These are phyloP conservation scores for Ophiostoma triangulosporum DNA, from an alignment of 2,329 filamentous ascomycete genomes.

Conservation along the genomic window DNA sequence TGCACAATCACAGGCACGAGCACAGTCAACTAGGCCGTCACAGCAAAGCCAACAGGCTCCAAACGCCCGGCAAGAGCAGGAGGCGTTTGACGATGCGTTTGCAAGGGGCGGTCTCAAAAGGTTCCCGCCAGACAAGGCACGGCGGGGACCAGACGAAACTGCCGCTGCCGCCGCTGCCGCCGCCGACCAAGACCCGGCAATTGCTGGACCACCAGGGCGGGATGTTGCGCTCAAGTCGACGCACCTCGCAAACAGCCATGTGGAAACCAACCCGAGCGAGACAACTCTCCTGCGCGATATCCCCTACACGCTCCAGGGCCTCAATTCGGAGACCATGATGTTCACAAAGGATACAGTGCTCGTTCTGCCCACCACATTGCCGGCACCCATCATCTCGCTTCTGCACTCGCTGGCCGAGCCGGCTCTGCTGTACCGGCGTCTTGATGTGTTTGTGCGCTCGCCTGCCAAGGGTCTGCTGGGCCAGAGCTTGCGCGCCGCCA, in stretches of 20 bases:
- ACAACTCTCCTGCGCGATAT: conserved; percentile 61
- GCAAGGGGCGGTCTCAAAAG: conserved; percentile 37
- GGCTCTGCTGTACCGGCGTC: conserved; percentile 72
- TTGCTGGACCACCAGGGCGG: conserved; percentile 12
- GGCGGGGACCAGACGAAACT: conserved; percentile 24
- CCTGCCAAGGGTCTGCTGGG: conserved; percentile 73
- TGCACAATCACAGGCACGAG: background rate
- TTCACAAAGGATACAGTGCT: conserved; percentile 59
- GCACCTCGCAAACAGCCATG: conserved; percentile 42
- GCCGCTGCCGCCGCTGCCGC: background rate
- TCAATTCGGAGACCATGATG: conserved; percentile 72
- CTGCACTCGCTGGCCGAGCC: conserved; percentile 86
- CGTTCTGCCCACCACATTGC: conserved; percentile 64
- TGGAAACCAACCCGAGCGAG: conserved; percentile 48
- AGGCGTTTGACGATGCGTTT: conserved; percentile 38
- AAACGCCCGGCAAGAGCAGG: conserved; percentile 27
- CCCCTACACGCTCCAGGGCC: conserved; percentile 82
- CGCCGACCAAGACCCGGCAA: conserved; percentile 15
- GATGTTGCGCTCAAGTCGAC: conserved; percentile 45
- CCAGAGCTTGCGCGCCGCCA: conserved; percentile 80
- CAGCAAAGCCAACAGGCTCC: background rate
- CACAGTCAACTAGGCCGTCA: background rate
- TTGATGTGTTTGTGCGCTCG: conserved; percentile 71
- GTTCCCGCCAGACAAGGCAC: conserved; percentile 28
- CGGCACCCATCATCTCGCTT: conserved; percentile 72